These are phyloP conservation scores for Aspergillus saccharolyticus DNA, from an alignment of 495 filamentous ascomycete genomes.

Conservation along the genomic window DNA sequence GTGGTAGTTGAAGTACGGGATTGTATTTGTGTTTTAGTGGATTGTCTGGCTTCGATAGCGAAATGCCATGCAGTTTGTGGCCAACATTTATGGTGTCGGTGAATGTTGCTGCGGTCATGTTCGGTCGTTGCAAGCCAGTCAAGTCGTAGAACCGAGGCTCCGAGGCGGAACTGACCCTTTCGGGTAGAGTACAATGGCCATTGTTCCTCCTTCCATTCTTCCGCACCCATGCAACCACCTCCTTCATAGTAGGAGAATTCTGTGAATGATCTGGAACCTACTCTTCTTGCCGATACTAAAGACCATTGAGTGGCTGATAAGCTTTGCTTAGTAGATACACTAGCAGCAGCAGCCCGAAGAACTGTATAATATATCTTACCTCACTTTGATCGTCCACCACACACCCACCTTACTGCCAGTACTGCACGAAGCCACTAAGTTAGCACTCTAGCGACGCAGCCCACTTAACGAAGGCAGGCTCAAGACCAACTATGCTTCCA, in stretches of 20 bases:
- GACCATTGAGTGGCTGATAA: not conserved
- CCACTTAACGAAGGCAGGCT: too few relatives aligned
- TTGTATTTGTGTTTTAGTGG: too few relatives aligned
- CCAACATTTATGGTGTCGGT: too few relatives aligned
- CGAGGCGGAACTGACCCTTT: not conserved
- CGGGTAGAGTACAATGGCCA: not conserved
- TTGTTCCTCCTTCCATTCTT: not conserved
- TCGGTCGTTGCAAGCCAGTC: too few relatives aligned
- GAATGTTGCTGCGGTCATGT: too few relatives aligned
- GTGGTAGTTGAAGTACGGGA: too few relatives aligned
- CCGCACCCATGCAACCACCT: not conserved
- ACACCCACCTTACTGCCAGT: not conserved
- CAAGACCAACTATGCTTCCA: too few relatives aligned
- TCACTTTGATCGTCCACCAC: too few relatives aligned
- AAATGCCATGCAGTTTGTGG: too few relatives aligned
- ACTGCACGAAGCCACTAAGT: too few relatives aligned
- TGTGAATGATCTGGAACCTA: not conserved
- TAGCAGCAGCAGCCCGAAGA: not conserved
- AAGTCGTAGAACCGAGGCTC: constrained; percentile 1
- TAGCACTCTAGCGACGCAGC: too few relatives aligned
- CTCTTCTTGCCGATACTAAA: not conserved
- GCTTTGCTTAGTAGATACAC: not conserved
- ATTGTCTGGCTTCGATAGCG: too few relatives aligned
- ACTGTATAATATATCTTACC: not conserved
- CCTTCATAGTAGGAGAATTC: not conserved